Base-by-base conservation (phyloP, 768 basidiomycete species). In the Xerocomellus dryophilus region DNA sequence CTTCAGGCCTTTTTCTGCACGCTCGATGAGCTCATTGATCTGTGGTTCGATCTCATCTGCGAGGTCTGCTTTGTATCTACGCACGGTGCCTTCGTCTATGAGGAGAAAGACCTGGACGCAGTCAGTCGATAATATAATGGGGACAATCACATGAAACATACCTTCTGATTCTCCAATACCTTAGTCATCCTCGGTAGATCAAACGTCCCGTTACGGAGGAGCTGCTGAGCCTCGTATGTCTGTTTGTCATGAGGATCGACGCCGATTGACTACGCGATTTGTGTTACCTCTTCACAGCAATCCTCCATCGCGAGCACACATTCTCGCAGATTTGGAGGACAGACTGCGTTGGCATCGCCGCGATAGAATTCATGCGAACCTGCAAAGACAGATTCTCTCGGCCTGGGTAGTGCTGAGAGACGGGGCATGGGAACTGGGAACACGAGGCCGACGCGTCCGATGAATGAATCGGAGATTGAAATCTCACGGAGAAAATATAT, bases 31-130 rank as follows among this genome's bases (percentile, higher is more conserved):
- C 58, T 92, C 88, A 43, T 77, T 81, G 18, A 93, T 85, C 29
- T 86, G 82, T 17, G 90, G 90, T 55, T 92, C 90, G 10, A 93
- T 82, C 66, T 91, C 90, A 48, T 89, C 86, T 1, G 81, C 84
- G 38, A 92, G 75, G 40, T 86, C 85, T 2, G 84, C 71, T 63
- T 91, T 90, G 73, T 92, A 90, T 68, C 74, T 78, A 49, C 79
- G 78, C n/a, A 91, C 79, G 0, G 84, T 87, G 12, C 75, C 77
- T 66, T 92, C 89, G 49, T 87, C 82, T 2, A 90, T 76, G 10
- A 93, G 79, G 17, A 88, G 71, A 64, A 88, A 92, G 0, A 89
- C 82, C 90, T 93, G 51, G 10, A 27, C 10, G n/a, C 36, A 10
- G 54, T 68, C 20, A 61, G 47, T 3, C 9, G 6, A 25, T 5